A percentile compares a stretch with the other conserved stretches of the same genome.
Evolutionary conservation across 768 basidiomycete genomes (phyloP).

Genomic region (Suillus brevipes): DNA sequence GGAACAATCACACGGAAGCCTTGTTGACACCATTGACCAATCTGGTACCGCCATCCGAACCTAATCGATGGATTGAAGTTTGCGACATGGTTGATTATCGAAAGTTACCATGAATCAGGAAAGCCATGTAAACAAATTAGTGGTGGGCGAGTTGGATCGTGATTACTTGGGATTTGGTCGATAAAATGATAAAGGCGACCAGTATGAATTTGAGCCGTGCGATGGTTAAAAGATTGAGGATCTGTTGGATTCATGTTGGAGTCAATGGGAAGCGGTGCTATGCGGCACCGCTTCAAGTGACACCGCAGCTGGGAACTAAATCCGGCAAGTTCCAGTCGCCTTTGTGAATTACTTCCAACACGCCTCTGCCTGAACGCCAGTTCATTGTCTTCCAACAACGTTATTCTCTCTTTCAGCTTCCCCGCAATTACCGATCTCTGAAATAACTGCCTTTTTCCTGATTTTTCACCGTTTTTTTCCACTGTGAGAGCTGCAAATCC

Average conservation of each 20-base stretch:
- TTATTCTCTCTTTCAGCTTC: conserved; percentile 18
- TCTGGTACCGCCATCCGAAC: conserved; percentile 79
- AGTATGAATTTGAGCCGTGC: conserved; percentile 51
- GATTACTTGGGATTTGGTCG: conserved; percentile 57
- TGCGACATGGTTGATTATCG: neutral
- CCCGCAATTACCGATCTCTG: conserved; percentile 13
- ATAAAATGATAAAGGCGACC: conserved; percentile 70
- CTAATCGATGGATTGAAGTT: conserved; percentile 29
- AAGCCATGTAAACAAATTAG: conserved; percentile 81
- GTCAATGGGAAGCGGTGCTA: conserved; percentile 18
- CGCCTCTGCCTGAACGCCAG: conserved; percentile 16
- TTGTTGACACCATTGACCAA: conserved; percentile 61
- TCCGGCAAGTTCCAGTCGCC: conserved; percentile 28
- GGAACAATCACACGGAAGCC: conserved; percentile 64
- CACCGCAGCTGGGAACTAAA: conserved; percentile 19
- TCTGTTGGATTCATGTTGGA: conserved; percentile 16
- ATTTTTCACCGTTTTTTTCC: conserved; percentile 24
- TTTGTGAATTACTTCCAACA: conserved; percentile 31
- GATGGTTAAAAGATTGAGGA: conserved; percentile 50
- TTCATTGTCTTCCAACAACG: conserved; percentile 11
- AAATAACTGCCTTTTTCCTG: conserved; percentile 13
- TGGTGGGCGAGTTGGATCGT: conserved; percentile 42
- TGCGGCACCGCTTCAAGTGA: conserved; percentile 18
- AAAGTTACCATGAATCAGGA: conserved; percentile 56
- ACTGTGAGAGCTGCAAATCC: conserved; percentile 27